phyloP scores from a whole-genome alignment of 2,329 filamentous ascomycete species.

The Furcasterigmium sp. region DNA sequence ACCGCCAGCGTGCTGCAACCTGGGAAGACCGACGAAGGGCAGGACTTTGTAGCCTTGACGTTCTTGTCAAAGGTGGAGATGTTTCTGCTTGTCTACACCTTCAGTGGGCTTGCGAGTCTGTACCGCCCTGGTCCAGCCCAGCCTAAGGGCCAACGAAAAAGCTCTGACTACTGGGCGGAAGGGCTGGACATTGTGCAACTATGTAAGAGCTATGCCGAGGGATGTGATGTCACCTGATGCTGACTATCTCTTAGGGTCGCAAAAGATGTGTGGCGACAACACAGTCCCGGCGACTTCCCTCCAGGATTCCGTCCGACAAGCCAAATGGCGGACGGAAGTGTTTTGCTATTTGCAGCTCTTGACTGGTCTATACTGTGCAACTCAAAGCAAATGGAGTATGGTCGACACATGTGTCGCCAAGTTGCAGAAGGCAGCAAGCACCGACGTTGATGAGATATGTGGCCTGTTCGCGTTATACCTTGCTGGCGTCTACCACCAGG shows the following conservation, averaged over 20 bases:
- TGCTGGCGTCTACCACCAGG: slow-evolving; percentile 70
- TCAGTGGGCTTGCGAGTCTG: slow-evolving; percentile 45
- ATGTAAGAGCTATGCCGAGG: slow-evolving; percentile 27
- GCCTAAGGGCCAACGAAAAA: slow-evolving; percentile 8
- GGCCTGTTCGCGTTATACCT: slow-evolving; percentile 64
- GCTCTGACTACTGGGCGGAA: slow-evolving; percentile 34
- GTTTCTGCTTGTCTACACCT: slow-evolving; percentile 48
- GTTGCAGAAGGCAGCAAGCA: slow-evolving; percentile 30
- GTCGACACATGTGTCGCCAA: slow-evolving; percentile 54
- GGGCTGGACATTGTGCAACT: slow-evolving; percentile 40
- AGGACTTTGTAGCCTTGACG: slow-evolving; percentile 54
- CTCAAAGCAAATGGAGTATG: slow-evolving; percentile 63
- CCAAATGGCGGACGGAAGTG: slow-evolving; percentile 60
- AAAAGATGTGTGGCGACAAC: neutral
- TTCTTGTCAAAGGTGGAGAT: slow-evolving; percentile 57
- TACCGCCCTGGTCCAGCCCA: slow-evolving; percentile 26
- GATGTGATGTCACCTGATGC: neutral
- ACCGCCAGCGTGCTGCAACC: slow-evolving; percentile 48
- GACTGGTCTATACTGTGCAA: slow-evolving; percentile 63
- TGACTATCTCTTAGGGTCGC: neutral
- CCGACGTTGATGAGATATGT: slow-evolving; percentile 23
- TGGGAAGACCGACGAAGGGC: slow-evolving; percentile 35
- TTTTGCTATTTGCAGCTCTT: slow-evolving; percentile 68
- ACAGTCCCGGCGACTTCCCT: slow-evolving; percentile 30
- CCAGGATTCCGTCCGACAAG: slow-evolving; percentile 50